Conservation (phyloP, 75 land plant genomes). For the Selaginella tamariscina region DNA sequence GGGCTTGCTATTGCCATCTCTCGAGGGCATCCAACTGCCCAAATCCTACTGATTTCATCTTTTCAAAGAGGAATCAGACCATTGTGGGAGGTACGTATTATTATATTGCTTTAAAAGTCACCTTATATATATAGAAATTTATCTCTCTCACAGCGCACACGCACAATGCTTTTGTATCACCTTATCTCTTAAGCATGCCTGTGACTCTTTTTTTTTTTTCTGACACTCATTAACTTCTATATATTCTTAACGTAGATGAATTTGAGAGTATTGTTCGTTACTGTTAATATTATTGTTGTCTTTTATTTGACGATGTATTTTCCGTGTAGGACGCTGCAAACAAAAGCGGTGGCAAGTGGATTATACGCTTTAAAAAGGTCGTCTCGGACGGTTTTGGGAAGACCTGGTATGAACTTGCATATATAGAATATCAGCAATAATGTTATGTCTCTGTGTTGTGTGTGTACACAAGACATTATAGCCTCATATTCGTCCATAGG, state of each 20-base stretch:
- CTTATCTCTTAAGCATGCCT: too few species aligned
- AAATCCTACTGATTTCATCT: constrained; percentile 90
- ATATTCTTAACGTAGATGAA: too few species aligned
- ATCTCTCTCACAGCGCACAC: too few species aligned
- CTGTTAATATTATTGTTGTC: too few species aligned
- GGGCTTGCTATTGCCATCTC: constrained; percentile 93
- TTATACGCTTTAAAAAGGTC: constrained; percentile 73
- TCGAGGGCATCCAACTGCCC: constrained; percentile 77
- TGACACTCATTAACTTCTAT: neutral
- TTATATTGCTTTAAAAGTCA: too few species aligned
- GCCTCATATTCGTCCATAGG: constrained; percentile 27
- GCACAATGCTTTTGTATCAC: too few species aligned
- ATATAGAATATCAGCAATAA: too few species aligned
- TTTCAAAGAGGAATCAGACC: constrained; percentile 96
- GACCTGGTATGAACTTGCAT: constrained; percentile 53
- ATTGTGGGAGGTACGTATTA: constrained; percentile 97
- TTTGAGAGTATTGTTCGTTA: too few species aligned
- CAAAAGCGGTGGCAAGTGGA: constrained; percentile 96
- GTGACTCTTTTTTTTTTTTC: neutral
- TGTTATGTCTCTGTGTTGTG: neutral
- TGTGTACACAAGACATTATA: neutral
- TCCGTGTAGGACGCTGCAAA: constrained; percentile 81
- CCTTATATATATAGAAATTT: too few species aligned
- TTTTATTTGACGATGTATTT: too few species aligned
- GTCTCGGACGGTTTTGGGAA: constrained; percentile 94